Evolutionary conservation across 2,329 filamentous ascomycete species (phyloP).

Genomic region (Sarocladium oryzae): DNA sequence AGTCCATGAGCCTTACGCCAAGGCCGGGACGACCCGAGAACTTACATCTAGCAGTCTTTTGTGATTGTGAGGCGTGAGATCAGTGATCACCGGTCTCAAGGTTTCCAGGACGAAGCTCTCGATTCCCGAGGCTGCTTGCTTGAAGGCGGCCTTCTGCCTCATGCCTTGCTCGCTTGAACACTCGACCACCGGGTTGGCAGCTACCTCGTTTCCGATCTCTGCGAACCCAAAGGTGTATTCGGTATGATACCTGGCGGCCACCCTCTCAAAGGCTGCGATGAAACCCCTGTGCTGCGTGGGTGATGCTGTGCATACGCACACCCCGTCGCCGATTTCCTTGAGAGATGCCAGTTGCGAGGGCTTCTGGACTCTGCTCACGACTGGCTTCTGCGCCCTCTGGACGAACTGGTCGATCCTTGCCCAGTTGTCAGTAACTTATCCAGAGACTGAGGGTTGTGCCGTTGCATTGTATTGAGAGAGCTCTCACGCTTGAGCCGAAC

Average conservation of each 20-base stretch:
- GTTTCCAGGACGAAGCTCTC: constrained; percentile 1
- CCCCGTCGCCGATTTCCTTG: neutral
- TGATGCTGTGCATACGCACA: neutral
- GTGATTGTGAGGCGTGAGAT: constrained; percentile 1
- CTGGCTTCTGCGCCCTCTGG: neutral
- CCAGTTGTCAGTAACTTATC: neutral
- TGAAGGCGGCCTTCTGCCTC: neutral
- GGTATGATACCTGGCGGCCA: neutral
- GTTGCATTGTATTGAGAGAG: neutral
- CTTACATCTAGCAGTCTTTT: constrained; percentile 3
- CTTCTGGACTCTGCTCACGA: neutral
- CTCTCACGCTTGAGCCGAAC: neutral
- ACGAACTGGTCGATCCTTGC: neutral
- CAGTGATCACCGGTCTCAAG: neutral
- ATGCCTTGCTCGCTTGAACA: neutral
- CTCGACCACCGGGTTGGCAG: neutral
- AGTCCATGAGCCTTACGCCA: too few species aligned
- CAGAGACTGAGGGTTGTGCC: neutral
- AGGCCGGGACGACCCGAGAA: too few species aligned
- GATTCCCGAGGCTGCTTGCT: neutral
- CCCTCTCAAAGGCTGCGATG: neutral
- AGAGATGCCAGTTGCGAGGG: neutral
- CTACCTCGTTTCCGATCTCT: neutral
- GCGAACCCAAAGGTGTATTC: constrained; percentile 3
- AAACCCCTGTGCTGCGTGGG: neutral